Base-by-base conservation (phyloP, 2,329 filamentous ascomycete species). In the Venturia asperata region DNA sequence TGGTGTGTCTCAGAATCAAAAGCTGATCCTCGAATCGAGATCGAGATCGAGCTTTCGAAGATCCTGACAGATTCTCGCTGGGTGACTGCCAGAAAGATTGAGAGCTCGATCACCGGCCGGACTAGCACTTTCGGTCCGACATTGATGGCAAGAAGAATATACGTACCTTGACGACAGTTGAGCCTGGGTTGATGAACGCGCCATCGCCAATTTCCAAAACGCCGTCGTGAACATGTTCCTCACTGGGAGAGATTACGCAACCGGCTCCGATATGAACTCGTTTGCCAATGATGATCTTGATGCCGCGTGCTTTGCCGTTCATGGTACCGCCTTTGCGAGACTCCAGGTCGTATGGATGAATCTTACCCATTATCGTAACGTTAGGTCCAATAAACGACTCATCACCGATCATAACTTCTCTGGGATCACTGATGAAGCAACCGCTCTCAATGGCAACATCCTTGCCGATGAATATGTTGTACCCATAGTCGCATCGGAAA, bases 401-500 rank as follows among this genome's bases (percentile, higher is more conserved):
- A 67, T 90, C 85, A 2, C 92, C 92, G 71, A 97, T 92, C 60
- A 81, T 86, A 67, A 97, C 89, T 68, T 87, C 83, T 73, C 87
- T 89, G n/a, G 92, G 87, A 74, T 99, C 94, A 65, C 92, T 85
- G 72, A 97, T 88, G 34, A 87, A 87, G 75, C 92, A 97, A 71
- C 91, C 89, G 65, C 90, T 84, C 21, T 89, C 90, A 69, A 99
- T 89, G 65, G 87, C 84, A 2, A 95, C 91, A 68, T 94, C 87
- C 70, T 92, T 88, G 15, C 90, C 92, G 69, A 99, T 89, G 61
- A 84, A 84, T 70, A 97, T 89, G 74, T 99, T 97, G 78, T 96
- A 97, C 0, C 94, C 94, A 72, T 97, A 97, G 72, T 97, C 92
- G 74, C 93, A 97, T 60, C 83, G 87, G 75, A 99, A 97, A 0